These are phyloP conservation scores for Termitomyces sp. DNA, from an alignment of 768 basidiomycete genomes.

Conservation along the genomic window DNA sequence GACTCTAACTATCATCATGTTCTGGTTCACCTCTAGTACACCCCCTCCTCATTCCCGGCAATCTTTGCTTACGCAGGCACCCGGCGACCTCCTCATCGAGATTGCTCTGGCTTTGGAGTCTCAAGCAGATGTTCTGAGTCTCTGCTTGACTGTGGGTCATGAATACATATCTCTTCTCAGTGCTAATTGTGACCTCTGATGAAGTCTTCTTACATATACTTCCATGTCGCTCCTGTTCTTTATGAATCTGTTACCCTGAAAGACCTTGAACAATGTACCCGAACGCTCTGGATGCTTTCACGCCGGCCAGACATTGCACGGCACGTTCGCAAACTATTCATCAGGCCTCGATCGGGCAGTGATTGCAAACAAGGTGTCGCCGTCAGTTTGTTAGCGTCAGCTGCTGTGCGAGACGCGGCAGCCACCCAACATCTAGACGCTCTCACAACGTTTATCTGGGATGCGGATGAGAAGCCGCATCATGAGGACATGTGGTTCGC, in stretches of 20 bases:
- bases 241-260: conserved; percentile 54
- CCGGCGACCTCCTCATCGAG: conserved; percentile 64
- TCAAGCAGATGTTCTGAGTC: conserved; percentile 48
- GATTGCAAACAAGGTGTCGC: conserved; percentile 18
- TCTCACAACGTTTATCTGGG: conserved; percentile 64
- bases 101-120: conserved; percentile 49
- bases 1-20: conserved; percentile 5
- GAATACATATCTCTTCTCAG: not conserved
- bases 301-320: conserved; percentile 51
- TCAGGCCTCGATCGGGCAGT: conserved; percentile 33
- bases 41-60: not conserved
- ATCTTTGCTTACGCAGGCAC: conserved; percentile 20
- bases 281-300: conserved; percentile 61
- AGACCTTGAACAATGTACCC: conserved; percentile 51
- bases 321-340: conserved; percentile 55
- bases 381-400: conserved; percentile 38
- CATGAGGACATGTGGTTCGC: conserved; percentile 78
- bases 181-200: not conserved
- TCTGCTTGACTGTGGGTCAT: conserved; percentile 53
- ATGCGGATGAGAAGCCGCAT: conserved; percentile 59
- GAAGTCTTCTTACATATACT: conserved; percentile 52
- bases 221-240: conserved; percentile 47
- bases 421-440: conserved; percentile 50
- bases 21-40: conserved; percentile 1
- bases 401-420: conserved; percentile 45